Conservation (phyloP, 352 stramenopile species). For the Phytophthora crassamura region DNA sequence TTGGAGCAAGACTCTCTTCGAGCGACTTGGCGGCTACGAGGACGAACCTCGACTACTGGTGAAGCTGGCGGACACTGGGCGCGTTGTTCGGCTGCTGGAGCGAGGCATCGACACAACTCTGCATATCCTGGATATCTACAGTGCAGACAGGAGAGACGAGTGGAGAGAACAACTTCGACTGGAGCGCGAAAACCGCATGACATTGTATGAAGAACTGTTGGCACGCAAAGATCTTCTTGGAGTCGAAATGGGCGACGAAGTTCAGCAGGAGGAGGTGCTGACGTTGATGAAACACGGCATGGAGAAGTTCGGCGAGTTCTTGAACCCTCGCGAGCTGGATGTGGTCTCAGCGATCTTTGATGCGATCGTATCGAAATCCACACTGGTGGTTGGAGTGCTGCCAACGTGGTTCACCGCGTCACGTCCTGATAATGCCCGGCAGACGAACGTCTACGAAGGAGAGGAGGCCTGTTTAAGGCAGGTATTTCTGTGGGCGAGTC, state of each 20-base stretch:
- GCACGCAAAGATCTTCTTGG: not conserved
- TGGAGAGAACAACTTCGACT: not conserved
- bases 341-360: conserved; percentile 15
- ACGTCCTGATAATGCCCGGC: not conserved
- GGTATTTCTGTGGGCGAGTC: not conserved
- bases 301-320: conserved; percentile 1
- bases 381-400: conserved; percentile 10
- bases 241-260: conserved; percentile 12
- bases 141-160: not conserved
- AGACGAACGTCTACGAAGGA: not conserved
- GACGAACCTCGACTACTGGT: conserved; percentile 17
- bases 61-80: conserved; percentile 16
- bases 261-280: conserved; percentile 19
- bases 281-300: conserved; percentile 20
- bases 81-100: conserved; percentile 8
- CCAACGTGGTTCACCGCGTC: conserved; percentile 17
- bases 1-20: no score
- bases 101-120: not conserved
- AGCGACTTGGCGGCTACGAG: conserved; percentile 6
- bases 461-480: not conserved
- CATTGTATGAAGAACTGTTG: conserved; percentile 4
- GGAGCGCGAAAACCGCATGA: not conserved
- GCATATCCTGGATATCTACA: not conserved
- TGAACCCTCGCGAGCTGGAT: conserved; percentile 9
- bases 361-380: not conserved